Evolutionary conservation across 805 yeast genomes (phyloP), one percentile per base, ranked within the genome.

Genomic region (Zygosaccharomyces pseudorouxii): DNA sequence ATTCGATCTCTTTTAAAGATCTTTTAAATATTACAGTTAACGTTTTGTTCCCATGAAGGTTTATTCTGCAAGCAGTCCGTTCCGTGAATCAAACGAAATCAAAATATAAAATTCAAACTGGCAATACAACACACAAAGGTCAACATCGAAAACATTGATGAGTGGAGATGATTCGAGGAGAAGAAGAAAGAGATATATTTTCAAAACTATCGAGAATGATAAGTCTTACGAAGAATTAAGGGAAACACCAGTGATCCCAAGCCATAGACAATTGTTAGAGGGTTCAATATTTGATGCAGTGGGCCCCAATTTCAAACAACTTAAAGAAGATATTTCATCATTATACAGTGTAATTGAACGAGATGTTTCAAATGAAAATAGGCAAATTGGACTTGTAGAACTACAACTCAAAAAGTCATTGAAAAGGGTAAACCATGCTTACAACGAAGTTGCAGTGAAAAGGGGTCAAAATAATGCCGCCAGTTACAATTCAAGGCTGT

Each of bases 311-410:
- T 20, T 64, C 8, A 42, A 44, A 16, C 60, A 56, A 36, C 58
- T 64, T 1, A 51, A 51, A 19, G 30, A 45, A 2, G 68, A 62
- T 41, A 46, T 64, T 8, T 30, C 22, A 3, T 28, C 46, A 5
- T 49, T 64, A n/a, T 56, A 58, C 46, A 46, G 42, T 11, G 48
- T 48, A 7, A 49, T 65, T 7, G 58, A 59, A 23, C 62, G 56
- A 23, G 71, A 67, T 42, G 56, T 71, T 4, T 57, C 58, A 11
- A 55, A 60, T 14, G 72, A 68, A 45, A 51, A 58, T 25, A 55
- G 54, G 22, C 66, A 63, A 29, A 67, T 68, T 49, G 54, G 53
- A 19, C 41, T 46, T 25, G 53, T 64, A 6, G 62, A 64, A 29
- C 18, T 30, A 7, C 58, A 59, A 36, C 39, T 64, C 23, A 59